phyloP scores from a whole-genome alignment of 768 basidiomycete species.

The Boletus rufocinnamomeus region DNA sequence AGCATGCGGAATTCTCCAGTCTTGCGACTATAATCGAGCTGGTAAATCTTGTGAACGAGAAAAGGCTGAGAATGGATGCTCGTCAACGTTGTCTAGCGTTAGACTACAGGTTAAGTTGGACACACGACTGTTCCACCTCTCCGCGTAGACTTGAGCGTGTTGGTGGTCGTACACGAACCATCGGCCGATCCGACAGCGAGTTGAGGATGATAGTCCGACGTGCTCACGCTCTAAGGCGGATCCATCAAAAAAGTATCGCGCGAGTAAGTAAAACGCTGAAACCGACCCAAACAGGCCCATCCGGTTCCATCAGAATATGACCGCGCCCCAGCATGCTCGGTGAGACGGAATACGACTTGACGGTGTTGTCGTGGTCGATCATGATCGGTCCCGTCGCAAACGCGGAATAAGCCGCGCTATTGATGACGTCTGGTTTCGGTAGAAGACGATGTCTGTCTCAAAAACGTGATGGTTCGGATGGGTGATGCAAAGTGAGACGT shows the following conservation, averaged over 20 bases:
- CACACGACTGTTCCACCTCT: conserved; percentile 73
- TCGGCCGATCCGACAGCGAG: conserved; percentile 82
- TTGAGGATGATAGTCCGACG: conserved; percentile 88
- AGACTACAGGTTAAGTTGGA: neutral
- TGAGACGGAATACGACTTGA: conserved; percentile 73
- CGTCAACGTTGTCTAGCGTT: neutral
- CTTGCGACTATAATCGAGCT: conserved; percentile 82
- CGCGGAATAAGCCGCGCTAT: conserved; percentile 63
- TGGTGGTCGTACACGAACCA: conserved; percentile 77
- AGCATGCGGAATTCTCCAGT: conserved; percentile 81
- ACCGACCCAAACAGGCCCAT: conserved; percentile 83
- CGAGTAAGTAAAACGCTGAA: neutral
- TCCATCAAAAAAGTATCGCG: neutral
- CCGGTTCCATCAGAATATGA: conserved; percentile 68
- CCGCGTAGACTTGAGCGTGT: conserved; percentile 64
- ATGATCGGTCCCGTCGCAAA: conserved; percentile 70
- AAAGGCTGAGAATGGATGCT: conserved; percentile 52
- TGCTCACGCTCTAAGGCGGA: conserved; percentile 55
- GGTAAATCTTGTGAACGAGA: conserved; percentile 77
- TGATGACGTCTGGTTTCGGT: conserved; percentile 61
- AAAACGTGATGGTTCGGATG: neutral
- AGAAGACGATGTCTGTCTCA: neutral
- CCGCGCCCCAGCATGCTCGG: conserved; percentile 75
- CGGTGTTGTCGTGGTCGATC: conserved; percentile 80
- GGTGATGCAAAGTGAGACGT: conserved; percentile 5